Evolutionary conservation across 345 rosid genomes (phyloP).

Genomic region (Citrus australasica): DNA sequence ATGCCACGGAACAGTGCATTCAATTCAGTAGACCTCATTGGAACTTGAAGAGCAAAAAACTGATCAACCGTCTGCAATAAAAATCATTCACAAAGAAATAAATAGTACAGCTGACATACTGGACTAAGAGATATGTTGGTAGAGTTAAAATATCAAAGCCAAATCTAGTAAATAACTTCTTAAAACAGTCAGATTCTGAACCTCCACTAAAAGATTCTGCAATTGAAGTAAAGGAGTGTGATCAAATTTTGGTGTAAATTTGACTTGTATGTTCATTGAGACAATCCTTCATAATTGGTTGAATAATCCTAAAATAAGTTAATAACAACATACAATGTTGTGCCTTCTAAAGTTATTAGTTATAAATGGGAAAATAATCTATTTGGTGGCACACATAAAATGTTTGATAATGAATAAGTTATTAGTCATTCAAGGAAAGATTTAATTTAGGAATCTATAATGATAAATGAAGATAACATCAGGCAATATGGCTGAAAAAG

Average conservation of each 20-base stretch:
- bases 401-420: too few relatives aligned
- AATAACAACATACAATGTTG: background rate
- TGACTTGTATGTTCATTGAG: background rate
- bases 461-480: background rate
- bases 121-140: background rate
- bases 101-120: background rate
- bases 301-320: background rate
- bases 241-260: background rate
- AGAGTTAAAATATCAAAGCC: conserved; percentile 5
- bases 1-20: conserved; percentile 74
- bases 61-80: conserved; percentile 94
- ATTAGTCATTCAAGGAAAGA: background rate
- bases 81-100: conserved; percentile 1
- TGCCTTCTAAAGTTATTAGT: background rate
- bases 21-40: conserved; percentile 80
- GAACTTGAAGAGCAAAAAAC: conserved; percentile 79
- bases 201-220: background rate
- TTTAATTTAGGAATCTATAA: background rate
- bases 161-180: background rate
- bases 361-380: background rate
- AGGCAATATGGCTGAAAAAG: background rate
- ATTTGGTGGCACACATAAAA: background rate
- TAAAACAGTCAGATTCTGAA: background rate
- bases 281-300: background rate
- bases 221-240: background rate